Evolutionary conservation across 192 early-diverging fungal species (phyloP).

Genomic region (Umbelopsis isabellina): DNA sequence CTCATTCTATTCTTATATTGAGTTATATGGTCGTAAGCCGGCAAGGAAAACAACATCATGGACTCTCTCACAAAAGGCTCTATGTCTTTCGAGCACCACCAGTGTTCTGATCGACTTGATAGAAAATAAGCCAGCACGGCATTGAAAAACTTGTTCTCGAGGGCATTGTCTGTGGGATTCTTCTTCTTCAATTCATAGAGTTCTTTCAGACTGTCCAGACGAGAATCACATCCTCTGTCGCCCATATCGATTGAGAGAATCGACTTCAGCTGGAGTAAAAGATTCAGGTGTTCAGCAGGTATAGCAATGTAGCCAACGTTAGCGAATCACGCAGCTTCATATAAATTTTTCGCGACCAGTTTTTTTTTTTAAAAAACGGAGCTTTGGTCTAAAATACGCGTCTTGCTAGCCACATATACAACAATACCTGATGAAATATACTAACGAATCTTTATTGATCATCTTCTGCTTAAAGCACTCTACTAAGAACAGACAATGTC

Average conservation of each 20-base stretch:
- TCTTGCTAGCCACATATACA: too few relatives aligned
- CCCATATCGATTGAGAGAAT: neutral
- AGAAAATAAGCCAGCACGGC: constrained; percentile 31
- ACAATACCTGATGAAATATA: too few relatives aligned
- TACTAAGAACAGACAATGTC: too few relatives aligned
- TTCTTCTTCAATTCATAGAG: constrained; percentile 19
- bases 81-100: constrained; percentile 32
- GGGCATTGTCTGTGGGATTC: constrained; percentile 4
- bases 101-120: constrained; percentile 28
- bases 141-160: constrained; percentile 47
- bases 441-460: too few relatives aligned
- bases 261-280: too few relatives aligned
- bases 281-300: neutral
- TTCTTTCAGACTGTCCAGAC: neutral
- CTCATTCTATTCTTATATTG: constrained; percentile 38
- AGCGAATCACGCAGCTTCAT: too few relatives aligned
- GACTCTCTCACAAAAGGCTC: constrained; percentile 34
- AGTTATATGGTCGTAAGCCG: constrained; percentile 32
- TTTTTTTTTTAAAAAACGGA: too few relatives aligned
- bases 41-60: constrained; percentile 39
- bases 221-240: constrained; percentile 15
- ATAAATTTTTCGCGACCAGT: too few relatives aligned
- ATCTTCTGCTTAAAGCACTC: too few relatives aligned
- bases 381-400: too few relatives aligned
- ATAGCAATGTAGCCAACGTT: too few relatives aligned